Evolutionary conservation across 352 stramenopile species (phyloP).

Genomic region (Pythium brachiatum): DNA sequence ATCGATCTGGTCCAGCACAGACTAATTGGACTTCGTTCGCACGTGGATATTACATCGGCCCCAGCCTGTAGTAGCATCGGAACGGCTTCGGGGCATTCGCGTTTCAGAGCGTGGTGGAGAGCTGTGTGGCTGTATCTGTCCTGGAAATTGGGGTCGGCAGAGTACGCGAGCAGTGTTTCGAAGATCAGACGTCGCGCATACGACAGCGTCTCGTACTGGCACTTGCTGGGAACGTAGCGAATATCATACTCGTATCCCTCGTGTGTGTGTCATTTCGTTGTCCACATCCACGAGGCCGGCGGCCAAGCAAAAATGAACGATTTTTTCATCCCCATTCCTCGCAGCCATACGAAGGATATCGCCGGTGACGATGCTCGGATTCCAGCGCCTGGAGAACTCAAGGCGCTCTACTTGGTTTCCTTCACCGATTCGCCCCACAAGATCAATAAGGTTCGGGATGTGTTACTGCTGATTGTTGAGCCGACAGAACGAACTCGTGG

Average conservation of each 20-base stretch:
- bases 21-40: not conserved
- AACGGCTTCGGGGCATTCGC: not conserved
- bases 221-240: not conserved
- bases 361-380: too few relatives aligned
- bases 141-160: not conserved
- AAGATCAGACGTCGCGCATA: not conserved
- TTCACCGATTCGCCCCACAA: too few relatives aligned
- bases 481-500: too few relatives aligned
- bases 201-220: not conserved
- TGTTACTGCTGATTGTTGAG: too few relatives aligned
- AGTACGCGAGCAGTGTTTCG: not conserved
- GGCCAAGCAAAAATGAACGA: too few relatives aligned
- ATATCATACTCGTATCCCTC: not conserved
- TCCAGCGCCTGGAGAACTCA: too few relatives aligned
- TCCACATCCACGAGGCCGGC: too few relatives aligned
- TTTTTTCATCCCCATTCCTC: too few relatives aligned
- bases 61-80: not conserved
- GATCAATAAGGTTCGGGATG: too few relatives aligned
- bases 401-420: too few relatives aligned
- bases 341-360: too few relatives aligned
- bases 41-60: not conserved
- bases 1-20: not conserved
- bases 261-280: too few relatives aligned
- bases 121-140: not conserved
- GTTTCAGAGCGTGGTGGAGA: not conserved